phyloP scores from a whole-genome alignment of 2,329 filamentous ascomycete species.

The Sclerotinia glacialis region DNA sequence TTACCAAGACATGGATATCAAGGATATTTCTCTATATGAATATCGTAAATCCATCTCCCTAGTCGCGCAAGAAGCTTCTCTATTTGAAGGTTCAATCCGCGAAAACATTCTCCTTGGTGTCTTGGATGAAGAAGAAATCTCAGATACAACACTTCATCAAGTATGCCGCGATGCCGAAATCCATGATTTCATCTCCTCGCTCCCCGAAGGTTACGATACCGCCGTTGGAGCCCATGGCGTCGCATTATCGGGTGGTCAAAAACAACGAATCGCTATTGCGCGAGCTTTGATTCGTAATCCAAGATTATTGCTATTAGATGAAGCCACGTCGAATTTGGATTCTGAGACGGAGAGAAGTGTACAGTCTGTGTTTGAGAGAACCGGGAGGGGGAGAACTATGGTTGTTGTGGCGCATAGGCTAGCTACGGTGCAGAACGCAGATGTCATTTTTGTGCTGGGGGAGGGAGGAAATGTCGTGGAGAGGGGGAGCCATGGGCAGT shows the following conservation, averaged over 20 bases:
- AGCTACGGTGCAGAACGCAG: conserved; percentile 71
- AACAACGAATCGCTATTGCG: conserved; percentile 55
- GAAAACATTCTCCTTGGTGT: conserved; percentile 72
- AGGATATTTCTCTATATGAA: conserved; percentile 55
- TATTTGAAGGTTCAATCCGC: conserved; percentile 61
- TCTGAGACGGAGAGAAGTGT: conserved; percentile 56
- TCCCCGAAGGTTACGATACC: conserved; percentile 51
- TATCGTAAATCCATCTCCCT: conserved; percentile 66
- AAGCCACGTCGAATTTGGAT: conserved; percentile 57
- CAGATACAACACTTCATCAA: conserved; percentile 49
- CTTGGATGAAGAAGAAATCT: conserved; percentile 34
- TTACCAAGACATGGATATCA: conserved; percentile 60
- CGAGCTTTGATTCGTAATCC: conserved; percentile 53
- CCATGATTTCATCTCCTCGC: conserved; percentile 51
- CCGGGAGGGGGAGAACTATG: conserved; percentile 64
- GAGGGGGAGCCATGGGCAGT: conserved; percentile 31
- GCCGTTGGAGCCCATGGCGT: conserved; percentile 47
- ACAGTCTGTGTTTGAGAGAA: conserved; percentile 65
- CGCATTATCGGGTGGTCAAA: conserved; percentile 53
- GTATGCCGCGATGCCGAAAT: conserved; percentile 52
- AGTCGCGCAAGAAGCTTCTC: conserved; percentile 70
- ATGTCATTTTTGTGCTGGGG: conserved; percentile 36
- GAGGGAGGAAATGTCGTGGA: conserved; percentile 35
- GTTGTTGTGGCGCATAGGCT: conserved; percentile 76
- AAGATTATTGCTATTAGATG: conserved; percentile 54